phyloP scores from a whole-genome alignment of 2,329 filamentous ascomycete species.

The Coniochaeta pulveracea region DNA sequence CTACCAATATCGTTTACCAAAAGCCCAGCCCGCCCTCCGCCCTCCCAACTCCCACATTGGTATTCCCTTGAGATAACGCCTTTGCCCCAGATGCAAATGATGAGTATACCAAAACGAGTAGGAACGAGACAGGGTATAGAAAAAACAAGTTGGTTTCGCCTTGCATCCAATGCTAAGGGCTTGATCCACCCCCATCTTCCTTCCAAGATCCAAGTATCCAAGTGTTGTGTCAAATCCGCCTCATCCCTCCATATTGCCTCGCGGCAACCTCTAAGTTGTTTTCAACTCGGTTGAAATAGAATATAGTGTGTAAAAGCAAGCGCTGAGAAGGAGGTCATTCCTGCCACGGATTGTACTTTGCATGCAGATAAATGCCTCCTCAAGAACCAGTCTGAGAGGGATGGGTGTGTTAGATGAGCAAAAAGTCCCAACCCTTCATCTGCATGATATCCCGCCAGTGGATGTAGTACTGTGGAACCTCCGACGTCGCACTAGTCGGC shows the following conservation, averaged over 20 bases:
- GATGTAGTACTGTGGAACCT: slow-evolving; percentile 47
- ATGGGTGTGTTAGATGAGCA: slow-evolving; percentile 57
- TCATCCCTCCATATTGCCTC: slow-evolving; percentile 9
- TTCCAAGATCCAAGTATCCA: slow-evolving; percentile 3
- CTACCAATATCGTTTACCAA: too few relatives aligned
- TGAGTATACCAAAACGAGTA: slow-evolving; percentile 3
- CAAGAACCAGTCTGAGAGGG: slow-evolving; percentile 9
- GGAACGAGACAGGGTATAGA: background rate
- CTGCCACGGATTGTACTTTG: slow-evolving; percentile 9
- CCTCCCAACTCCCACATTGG: too few relatives aligned
- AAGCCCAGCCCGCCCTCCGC: too few relatives aligned
- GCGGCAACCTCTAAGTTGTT: slow-evolving; percentile 12
- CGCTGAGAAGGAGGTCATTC: slow-evolving; percentile 11
- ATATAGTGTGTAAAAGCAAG: slow-evolving; percentile 4
- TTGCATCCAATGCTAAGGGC: slow-evolving; percentile 3
- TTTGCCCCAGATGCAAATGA: slow-evolving; percentile 4
- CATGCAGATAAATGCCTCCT: slow-evolving; percentile 14
- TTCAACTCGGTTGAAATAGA: slow-evolving; percentile 7
- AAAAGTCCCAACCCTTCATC: slow-evolving; percentile 82
- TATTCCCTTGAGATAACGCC: too few relatives aligned
- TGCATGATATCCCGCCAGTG: slow-evolving; percentile 95
- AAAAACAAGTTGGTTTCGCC: background rate
- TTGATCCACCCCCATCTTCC: slow-evolving; percentile 1
- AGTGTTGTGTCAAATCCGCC: slow-evolving; percentile 3
- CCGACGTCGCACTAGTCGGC: slow-evolving; percentile 20